These are phyloP conservation scores for Arctium lappa DNA, from an alignment of 129 eudicot genomes.

Conservation along the genomic window DNA sequence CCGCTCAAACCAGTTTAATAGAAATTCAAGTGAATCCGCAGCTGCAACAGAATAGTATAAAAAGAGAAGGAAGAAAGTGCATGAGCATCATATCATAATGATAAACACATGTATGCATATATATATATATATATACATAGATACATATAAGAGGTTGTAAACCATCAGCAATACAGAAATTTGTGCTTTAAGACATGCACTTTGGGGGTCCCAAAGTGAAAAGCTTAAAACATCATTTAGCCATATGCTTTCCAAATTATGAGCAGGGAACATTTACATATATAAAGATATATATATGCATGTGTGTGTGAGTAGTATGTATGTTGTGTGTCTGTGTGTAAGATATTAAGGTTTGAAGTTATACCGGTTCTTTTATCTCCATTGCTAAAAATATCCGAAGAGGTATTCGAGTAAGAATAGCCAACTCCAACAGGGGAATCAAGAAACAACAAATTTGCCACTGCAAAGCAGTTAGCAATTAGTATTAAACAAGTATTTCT, in stretches of 20 bases:
- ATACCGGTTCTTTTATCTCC: constrained; percentile 84
- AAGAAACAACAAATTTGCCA: constrained; percentile 61
- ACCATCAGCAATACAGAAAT: too few relatives aligned
- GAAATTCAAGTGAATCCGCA: constrained; percentile 63
- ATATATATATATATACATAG: not conserved
- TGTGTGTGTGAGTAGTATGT: not conserved
- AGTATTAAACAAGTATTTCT: not conserved
- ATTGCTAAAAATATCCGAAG: constrained; percentile 50
- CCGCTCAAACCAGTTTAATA: constrained; percentile 78
- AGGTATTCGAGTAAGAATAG: constrained; percentile 70
- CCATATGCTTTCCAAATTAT: too few relatives aligned
- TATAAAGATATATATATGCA: too few relatives aligned
- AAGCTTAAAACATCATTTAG: too few relatives aligned
- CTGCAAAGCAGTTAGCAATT: constrained; percentile 41
- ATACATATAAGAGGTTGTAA: too few relatives aligned
- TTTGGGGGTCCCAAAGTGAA: too few relatives aligned
- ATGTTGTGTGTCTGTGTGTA: not conserved
- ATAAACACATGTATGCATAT: not conserved
- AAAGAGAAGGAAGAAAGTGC: not conserved
- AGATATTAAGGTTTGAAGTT: not conserved
- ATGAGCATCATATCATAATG: not conserved
- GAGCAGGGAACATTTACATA: too few relatives aligned
- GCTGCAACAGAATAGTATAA: constrained; percentile 46
- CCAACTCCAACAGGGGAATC: constrained; percentile 94
- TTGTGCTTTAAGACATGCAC: too few relatives aligned